Evolutionary conservation across 176 grass and related monocot species (phyloP), one percentile per base, ranked within the genome.

Genomic region (Elaeis guineensis): DNA sequence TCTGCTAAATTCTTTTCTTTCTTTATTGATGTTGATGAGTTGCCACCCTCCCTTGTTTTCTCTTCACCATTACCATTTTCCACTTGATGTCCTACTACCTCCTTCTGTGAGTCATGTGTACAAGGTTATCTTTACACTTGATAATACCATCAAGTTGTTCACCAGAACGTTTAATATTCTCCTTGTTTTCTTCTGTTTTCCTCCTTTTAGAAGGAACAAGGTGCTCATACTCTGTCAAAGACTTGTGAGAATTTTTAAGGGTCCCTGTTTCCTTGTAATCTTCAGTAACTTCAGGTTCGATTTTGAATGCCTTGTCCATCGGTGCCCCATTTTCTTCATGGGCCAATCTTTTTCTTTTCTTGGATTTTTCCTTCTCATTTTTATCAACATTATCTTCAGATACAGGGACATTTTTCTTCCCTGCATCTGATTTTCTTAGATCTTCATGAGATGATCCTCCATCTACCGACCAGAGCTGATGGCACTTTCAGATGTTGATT

Each of bases 1-100:
- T 98, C 92, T 44, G 69, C 64, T 72, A 83, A 85, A 54, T 77
- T 25, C 22, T 86, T 86, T 51, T 85, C 83, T 57, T 78, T 85
- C 85, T 82, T 30, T 30, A 30, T 30, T 30, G 28, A 30, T 30
- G 6, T 79, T 23, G 39, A 52, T 51, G 51, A 5, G 11, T 52
- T 58, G 67, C 67, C 67, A 32, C 64, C 49, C 16, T 80, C 62
- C 0, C 50, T 66, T 3, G 16, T 26, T 57, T 86, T 63, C 65
- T 77, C 67, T 32, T 86, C 74, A 19, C 18, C 16, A 48, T 68
- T 55, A 5, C 74, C 80, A 59, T 73, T 83, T 53, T 6, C 25
- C 22, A 72, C 17, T 24, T 51, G 7, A 29, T 32, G 19, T 25
- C 26, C 65, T 68, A 25, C 14, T 16, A 21, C 61, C 23, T 49